phyloP scores from a whole-genome alignment of 1,139 yeast species.

The Meyerozyma guilliermondii region DNA sequence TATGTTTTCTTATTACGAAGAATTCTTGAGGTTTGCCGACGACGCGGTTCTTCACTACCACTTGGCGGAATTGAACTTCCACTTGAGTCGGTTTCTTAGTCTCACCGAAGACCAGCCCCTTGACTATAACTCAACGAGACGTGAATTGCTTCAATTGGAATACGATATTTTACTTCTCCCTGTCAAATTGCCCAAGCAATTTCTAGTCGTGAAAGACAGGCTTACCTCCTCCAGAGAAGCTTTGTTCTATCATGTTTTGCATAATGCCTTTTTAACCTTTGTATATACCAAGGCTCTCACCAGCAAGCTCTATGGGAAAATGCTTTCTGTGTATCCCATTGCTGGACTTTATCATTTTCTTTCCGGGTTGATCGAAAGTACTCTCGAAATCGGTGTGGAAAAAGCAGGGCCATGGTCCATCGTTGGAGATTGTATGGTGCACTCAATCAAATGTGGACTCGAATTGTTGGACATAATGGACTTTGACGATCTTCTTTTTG shows the following conservation, averaged over 20 bases:
- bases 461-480: neutral
- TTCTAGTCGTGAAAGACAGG: neutral
- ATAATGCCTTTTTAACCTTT: neutral
- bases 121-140: neutral
- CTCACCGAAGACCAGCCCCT: neutral
- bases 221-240: neutral
- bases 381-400: neutral
- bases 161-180: neutral
- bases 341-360: conserved; percentile 1
- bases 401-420: neutral
- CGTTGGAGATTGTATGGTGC: neutral
- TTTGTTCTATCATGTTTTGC: neutral
- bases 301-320: neutral
- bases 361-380: neutral
- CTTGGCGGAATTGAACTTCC: neutral
- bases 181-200: neutral
- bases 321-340: neutral
- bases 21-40: neutral
- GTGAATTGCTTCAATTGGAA: neutral
- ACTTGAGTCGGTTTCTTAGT: neutral
- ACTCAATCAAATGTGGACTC: neutral
- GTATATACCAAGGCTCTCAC: neutral
- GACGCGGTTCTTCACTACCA: neutral
- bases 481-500: neutral
- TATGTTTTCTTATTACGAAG: neutral